Evolutionary conservation across 2,329 filamentous ascomycete genomes (phyloP), one percentile per base, ranked within the genome.

Genomic region (Diaporthe velutina): DNA sequence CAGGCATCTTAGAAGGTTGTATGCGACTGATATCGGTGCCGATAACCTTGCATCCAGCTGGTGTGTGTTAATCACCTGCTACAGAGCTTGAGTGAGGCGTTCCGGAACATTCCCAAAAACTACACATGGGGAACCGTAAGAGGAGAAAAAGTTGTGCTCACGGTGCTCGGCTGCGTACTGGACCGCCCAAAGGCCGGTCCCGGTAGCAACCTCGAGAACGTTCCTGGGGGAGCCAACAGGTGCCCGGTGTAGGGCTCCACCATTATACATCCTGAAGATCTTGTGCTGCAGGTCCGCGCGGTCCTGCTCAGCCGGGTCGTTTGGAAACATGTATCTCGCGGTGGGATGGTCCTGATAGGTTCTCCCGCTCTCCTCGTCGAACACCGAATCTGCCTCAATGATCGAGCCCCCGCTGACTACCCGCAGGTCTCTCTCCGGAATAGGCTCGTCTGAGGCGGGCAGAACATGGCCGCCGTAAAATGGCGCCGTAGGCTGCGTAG

Each of bases 331-430:
- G 57, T 60, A 60, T 40, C 35, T 60, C 7, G 57, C 57, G 35
- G 57, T 60, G n/a, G 57, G 57, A 35, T 60, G 57, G n/a, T 60
- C 33, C 35, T 60, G 57, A 22, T 40, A 60, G 22, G 57, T 60
- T 35, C 57, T 60, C n/a, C 57, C 57, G 35, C 57, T 60, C 57
- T 60, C 57, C 57, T 60, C 57, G 57, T 60, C 57, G 15, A 60
- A 60, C 6, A 60, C 15, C 35, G 57, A 60, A 25, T 60, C 57
- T 28, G 57, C 30, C 35, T 60, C 57, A n/a, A 60, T 40, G 12
- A 60, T 60, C 13, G 57, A 60, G 7, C 57, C 57, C 35, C 57
- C 57, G 35, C 57, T 60, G 13, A 60, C 57, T 25, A 40, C 40
- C 13, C 57, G 57, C 57, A 60, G 35, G n/a, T 38, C n/a, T 28